phyloP scores from a whole-genome alignment of 768 basidiomycete species.

The Kwoniella botswanensis region DNA sequence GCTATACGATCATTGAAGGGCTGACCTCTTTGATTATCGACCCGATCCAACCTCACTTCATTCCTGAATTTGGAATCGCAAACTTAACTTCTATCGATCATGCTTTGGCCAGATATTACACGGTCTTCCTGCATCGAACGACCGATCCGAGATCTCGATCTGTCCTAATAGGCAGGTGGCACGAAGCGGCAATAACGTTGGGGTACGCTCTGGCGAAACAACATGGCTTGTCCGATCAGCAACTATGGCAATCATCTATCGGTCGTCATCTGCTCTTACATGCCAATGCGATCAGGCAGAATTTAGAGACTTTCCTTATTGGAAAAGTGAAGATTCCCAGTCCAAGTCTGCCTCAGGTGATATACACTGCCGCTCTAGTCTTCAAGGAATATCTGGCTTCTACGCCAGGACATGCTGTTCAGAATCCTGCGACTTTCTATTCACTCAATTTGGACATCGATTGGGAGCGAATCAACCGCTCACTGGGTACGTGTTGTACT shows the following conservation, averaged over 20 bases:
- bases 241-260: not conserved
- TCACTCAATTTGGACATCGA: constrained; percentile 1
- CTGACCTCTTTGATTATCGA: not conserved
- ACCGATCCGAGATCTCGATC: constrained; percentile 2
- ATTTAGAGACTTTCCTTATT: not conserved
- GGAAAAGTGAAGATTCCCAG: not conserved
- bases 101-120: not conserved
- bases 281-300: constrained; percentile 6
- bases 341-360: not conserved
- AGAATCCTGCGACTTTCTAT: not conserved
- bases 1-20: not conserved
- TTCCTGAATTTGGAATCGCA: constrained; percentile 1
- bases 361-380: not conserved
- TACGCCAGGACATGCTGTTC: not conserved
- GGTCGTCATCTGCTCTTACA: constrained; percentile 6
- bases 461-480: not conserved
- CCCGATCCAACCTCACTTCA: not conserved
- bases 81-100: not conserved
- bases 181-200: not conserved
- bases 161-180: not conserved
- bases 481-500: not conserved
- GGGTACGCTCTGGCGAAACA: constrained; percentile 1
- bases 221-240: not conserved
- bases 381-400: not conserved
- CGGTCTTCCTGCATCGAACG: not conserved